Evolutionary conservation across 768 basidiomycete genomes (phyloP).

Genomic region (Daedalea quercina): DNA sequence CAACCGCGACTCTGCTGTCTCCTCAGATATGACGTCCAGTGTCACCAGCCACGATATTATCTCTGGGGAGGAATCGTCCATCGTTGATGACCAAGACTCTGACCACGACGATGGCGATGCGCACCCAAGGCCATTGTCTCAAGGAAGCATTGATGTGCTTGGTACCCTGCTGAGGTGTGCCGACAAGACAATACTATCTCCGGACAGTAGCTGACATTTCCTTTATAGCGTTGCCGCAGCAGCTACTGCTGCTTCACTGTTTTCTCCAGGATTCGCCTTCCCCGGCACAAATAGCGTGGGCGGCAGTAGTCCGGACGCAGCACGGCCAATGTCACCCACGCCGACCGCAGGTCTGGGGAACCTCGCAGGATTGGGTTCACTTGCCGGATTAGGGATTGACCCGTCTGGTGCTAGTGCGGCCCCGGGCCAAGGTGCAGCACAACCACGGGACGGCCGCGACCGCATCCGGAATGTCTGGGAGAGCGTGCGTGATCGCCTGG

Average conservation of each 20-base stretch:
- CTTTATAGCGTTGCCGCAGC: conserved; percentile 69
- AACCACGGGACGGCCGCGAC: conserved; percentile 19
- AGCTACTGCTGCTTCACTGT: conserved; percentile 80
- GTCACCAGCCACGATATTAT: not conserved
- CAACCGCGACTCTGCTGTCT: not conserved
- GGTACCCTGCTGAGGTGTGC: conserved; percentile 75
- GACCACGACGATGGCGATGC: conserved; percentile 12
- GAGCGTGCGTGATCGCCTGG: conserved; percentile 61
- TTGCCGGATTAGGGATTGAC: conserved; percentile 14
- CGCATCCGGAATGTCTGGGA: conserved; percentile 64
- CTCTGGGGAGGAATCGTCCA: conserved; percentile 1
- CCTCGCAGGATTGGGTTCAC: conserved; percentile 24
- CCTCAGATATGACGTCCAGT: conserved; percentile 2
- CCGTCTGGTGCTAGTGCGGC: conserved; percentile 3
- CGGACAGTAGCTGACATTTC: conserved; percentile 2
- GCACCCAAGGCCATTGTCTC: conserved; percentile 41
- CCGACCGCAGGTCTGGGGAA: conserved; percentile 29
- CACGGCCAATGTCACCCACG: conserved; percentile 34
- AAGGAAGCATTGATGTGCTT: conserved; percentile 74
- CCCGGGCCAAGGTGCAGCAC: not conserved
- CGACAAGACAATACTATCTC: conserved; percentile 4
- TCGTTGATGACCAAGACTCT: conserved; percentile 2
- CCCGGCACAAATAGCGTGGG: conserved; percentile 1
- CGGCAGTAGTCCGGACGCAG: not conserved
- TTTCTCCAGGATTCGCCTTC: conserved; percentile 46